phyloP scores from a whole-genome alignment of 2,329 filamentous ascomycete species.

The Aurifilum marmelostoma region DNA sequence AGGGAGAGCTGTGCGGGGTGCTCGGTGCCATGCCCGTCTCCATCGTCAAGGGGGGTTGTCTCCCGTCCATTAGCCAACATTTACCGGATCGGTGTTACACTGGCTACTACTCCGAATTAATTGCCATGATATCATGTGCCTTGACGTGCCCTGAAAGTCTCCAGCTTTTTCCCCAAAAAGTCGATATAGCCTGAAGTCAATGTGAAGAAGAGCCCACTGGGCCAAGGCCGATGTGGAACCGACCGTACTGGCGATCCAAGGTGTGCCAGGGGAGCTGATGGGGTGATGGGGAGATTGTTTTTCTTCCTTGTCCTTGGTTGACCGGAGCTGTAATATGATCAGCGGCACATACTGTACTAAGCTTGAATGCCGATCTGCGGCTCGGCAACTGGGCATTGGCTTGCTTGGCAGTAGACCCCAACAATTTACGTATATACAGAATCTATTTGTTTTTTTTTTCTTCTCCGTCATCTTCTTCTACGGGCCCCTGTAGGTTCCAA shows the following conservation, averaged over 20 bases:
- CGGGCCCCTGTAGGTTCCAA: background rate
- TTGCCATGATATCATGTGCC: conserved; percentile 4
- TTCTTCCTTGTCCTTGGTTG: too few species aligned
- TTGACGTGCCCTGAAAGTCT: background rate
- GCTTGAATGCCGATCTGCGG: background rate
- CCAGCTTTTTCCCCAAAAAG: background rate
- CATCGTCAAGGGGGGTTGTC: background rate
- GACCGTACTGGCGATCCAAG: background rate
- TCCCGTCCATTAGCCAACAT: background rate
- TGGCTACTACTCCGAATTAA: background rate
- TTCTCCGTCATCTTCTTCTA: background rate
- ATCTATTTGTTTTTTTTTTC: too few species aligned
- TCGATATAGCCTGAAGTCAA: conserved; percentile 3
- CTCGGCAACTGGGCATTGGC: background rate
- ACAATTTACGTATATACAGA: background rate
- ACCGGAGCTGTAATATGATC: background rate
- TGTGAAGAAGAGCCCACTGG: conserved; percentile 1
- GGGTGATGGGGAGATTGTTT: background rate
- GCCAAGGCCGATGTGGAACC: background rate
- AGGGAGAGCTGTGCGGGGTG: conserved; percentile 6
- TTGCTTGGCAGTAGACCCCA: background rate
- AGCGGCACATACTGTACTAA: background rate
- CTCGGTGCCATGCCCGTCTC: background rate
- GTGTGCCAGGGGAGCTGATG: too few species aligned
- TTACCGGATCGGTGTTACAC: background rate